Evolutionary conservation across 1,284 basidiomycete species (phyloP), one percentile per base, ranked within the genome.

Genomic region (Schizophyllum amplum): DNA sequence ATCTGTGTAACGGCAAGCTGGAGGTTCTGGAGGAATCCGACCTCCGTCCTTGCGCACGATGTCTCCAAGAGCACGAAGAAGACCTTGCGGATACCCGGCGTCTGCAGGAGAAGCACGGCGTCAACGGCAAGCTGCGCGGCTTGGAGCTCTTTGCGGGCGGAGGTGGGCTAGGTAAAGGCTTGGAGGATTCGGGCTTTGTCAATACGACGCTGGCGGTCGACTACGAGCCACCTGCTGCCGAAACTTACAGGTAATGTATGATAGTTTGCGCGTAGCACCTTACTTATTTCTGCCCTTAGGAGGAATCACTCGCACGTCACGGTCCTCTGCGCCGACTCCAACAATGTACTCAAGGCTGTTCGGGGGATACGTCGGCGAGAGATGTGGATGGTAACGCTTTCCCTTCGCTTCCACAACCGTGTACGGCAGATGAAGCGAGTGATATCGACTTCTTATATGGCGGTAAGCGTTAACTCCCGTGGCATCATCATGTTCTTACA

Each of bases 141-240:
- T 20, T 24, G 2, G n/a, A 24, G 22, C 22, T 52, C 11, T 33
- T 24, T 11, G 24, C 49, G 57, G 60, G 61, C 9, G 56, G 57
- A 0, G 61, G 61, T 20, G 61, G 61, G 6, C 42, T 62, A 4
- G 53, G 57, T 1, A 33, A 48, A 24, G 61, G 61, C 9, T 24
- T 62, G 55, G 15, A 25, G 5, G 27, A 22, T 22, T 26, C 56
- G 2, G 52, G 47, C 4, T 50, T 53, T 42, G 13, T 59, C 5
- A 27, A 58, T 20, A 57, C 51, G 4, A 46, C 25, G 6, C 59
- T 58, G 56, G 58, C 58, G 0, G 49, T 61, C 15, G 61, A 62
- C 17, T 21, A 49, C 7, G 47, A 48, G 11, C 1, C 24, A 5
- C 51, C 57, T 11, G 61, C 61, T 3, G 55, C 51, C 1, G 2